Base-by-base conservation (phyloP, 345 rosid species). In the Combretum micranthum region DNA sequence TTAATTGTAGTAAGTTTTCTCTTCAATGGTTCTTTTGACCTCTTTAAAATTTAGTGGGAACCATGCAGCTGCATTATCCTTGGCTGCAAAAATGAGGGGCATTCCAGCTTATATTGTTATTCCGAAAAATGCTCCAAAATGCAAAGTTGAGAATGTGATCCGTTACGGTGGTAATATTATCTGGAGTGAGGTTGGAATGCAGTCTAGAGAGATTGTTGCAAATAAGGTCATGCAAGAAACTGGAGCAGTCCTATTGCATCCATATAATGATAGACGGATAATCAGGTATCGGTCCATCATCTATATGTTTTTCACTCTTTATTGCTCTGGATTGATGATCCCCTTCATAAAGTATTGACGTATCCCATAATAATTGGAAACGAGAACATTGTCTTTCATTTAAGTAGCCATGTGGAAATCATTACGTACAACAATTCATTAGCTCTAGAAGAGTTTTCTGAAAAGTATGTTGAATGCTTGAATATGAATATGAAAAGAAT, bases 1-100 rank as follows among this genome's bases (percentile, higher is more conserved):
- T 45, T 44, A 20, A 13, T 2, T 42, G 21, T 14, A 6, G 4
- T 57, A 42, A 13, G 20, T 57, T 57, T 46, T 12, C 20, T 21
- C 4, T 23, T 39, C 17, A 18, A 44, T 22, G 19, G 20, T 25
- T 57, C 45, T 13, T 23, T 26, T 57, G 46, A 21, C 32, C 52
- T 25, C 43, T 37, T 44, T 50, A 18, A n/a, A 42, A 62, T 65
- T 69, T 69, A 91, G 95, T 56, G 96, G 98, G 20, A 88, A 88
- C 73, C 98, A 91, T 77, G 96, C 98, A 70, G 98, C 96, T 54
- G 96, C 98, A 22, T 78, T 91, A 78, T 68, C 96, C 42, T 74
- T 91, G 80, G 98, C 98, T 66, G 96, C 98, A 44, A 88, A 80
- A 55, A 50, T 76, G 63, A 73, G 84, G 42, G 85, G 92, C 17